These are phyloP conservation scores for Hypomontagnella monticulosa DNA, from an alignment of 495 filamentous ascomycete species.

Conservation along the genomic window DNA sequence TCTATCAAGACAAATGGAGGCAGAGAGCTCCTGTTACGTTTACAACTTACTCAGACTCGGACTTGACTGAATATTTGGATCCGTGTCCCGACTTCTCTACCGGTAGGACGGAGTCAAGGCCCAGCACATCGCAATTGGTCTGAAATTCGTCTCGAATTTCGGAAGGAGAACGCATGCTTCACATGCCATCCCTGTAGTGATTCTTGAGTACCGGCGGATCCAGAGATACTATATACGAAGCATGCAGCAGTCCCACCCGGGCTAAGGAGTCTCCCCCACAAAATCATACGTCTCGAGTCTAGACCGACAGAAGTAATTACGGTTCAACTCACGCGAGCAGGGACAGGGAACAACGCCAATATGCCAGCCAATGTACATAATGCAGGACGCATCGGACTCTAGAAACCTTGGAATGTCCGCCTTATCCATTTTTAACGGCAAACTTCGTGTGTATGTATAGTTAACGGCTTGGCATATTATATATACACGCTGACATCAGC, in stretches of 20 bases:
- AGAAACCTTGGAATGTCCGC: too few relatives aligned
- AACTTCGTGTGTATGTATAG: constrained; percentile 19
- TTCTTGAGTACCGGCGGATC: too few relatives aligned
- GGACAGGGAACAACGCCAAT: neutral
- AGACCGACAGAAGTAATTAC: neutral
- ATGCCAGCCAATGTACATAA: neutral
- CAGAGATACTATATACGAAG: neutral
- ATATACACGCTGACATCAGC: constrained; percentile 18
- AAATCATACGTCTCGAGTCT: too few relatives aligned
- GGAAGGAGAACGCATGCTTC: neutral
- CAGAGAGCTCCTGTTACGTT: constrained; percentile 12
- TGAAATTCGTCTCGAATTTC: neutral
- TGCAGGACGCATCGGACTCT: too few relatives aligned
- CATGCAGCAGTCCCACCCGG: neutral
- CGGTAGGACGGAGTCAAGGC: neutral
- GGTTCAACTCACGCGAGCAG: too few relatives aligned
- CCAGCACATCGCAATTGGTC: constrained; percentile 5
- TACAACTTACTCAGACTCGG: neutral
- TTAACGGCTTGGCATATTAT: constrained; percentile 2
- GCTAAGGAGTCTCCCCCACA: neutral
- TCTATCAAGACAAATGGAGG: constrained; percentile 30
- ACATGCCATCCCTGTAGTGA: too few relatives aligned
- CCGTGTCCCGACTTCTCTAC: constrained; percentile 2
- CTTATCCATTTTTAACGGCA: neutral
- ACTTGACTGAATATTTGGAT: constrained; percentile 6